Base-by-base conservation (phyloP, 495 filamentous ascomycete species). In the Penicillium turbatum region DNA sequence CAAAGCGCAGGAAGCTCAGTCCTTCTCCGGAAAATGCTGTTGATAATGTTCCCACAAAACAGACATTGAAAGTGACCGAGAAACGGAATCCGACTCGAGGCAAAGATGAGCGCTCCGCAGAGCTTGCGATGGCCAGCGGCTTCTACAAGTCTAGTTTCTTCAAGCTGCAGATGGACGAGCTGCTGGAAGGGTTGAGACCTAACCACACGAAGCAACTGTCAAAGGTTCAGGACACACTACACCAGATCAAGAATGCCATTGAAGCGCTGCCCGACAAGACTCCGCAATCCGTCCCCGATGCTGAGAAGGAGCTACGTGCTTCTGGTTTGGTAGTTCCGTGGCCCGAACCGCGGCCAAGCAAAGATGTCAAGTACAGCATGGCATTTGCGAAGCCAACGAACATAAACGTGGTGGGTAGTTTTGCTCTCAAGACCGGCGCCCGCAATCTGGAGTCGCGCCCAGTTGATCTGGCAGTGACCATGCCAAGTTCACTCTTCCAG, bases 331-430 rank as follows among this genome's bases (percentile, higher is more conserved):
- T 70, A 35, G 80, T 96, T 21, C 93, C 93, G 2, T 97, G 89
- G 63, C 89, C 92, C 8, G 72, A 87, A 39, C 92, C 90, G 7
- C 82, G 75, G 37, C 92, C 90, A 0, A 71, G 79, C 9, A 80
- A 80, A 65, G 82, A 88, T 62, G 79, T 82, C 27, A 88, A 89
- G 42, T 96, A 95, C 71, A 87, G 86, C 51, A 75, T 97, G 48
- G 74, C 84, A 35, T 96, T 90, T 68, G 73, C 77, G 26, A 85
- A 81, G 61, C 93, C 95, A 8, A 59, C 82, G 17, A 85, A 84
- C 55, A 81, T 96, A 65, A 95, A 95, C 66, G 86, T 95, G 24
- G 85, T 89, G 19, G 95, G 93, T 41, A 92, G 90, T 65, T 92
- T 95, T 77, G 77, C 85, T 37, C 79, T 89, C 37, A 85, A 84